Evolutionary conservation across 148 eudicot species (phyloP), one percentile per base, ranked within the genome.

Genomic region (Rhododendron henanense): DNA sequence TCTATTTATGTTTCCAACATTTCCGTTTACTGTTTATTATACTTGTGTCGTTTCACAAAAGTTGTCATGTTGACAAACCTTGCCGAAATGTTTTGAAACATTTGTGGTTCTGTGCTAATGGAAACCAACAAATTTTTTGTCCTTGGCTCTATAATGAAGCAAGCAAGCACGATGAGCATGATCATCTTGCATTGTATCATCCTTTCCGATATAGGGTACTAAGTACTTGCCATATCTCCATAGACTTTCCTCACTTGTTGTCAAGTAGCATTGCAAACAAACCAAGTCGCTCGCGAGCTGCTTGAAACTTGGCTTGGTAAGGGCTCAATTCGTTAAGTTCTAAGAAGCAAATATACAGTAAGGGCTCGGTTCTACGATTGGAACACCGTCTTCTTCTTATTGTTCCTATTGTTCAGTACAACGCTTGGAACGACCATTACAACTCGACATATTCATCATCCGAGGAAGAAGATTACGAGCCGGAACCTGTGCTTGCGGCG

Each of bases 381-480:
- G 44, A 39, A 39, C 44, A 5, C 6, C n/a, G n/a, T n/a, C n/a
- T 39, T 39, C 44, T 39, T 39, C n/a, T n/a, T n/a, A 39, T 39
- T 39, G 6, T 39, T 39, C 44, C 44, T 39, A 39, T 5, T 39
- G 44, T 39, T 39, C 0, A 39, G 44, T 0, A 39, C 44, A 39
- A 0, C 6, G 6, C 44, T 39, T 5, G 6, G 44, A 39, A 39
- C 0, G 44, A 39, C 44, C 44, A 39, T 39, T 5, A 39, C 44
- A 39, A 39, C 44, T 39, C 5, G 44, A 39, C 6, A 39, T 39
- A 39, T 39, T 39, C 44, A 39, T 39, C 44, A 39, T 39, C 6
- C 5, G 44, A 39, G 89, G 90, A 39, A 85, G 44, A 39, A 39
- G 44, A 39, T 6, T 39, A 83, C 45, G 92, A 90, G 45, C 44